A percentile compares a stretch with the other conserved stretches of the same genome.
Evolutionary conservation across 2,329 filamentous ascomycete genomes (phyloP).

Genomic region (Fusarium clavum): DNA sequence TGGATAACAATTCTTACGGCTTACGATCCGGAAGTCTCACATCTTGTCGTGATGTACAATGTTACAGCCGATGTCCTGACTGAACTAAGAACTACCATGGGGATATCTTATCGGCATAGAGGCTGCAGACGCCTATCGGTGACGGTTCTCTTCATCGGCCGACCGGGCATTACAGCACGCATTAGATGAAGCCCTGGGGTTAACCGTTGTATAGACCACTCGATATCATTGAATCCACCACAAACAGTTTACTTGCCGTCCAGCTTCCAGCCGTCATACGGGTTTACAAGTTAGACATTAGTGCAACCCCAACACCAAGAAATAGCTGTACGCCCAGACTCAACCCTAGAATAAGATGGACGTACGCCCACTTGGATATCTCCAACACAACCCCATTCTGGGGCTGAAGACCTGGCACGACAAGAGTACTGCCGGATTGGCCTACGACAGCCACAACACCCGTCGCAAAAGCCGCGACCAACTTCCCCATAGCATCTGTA

Average conservation of each 20-base stretch:
- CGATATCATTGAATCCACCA: too few species aligned
- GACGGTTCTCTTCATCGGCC: too few species aligned
- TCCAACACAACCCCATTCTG: slow-evolving; percentile 49
- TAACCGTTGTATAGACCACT: too few species aligned
- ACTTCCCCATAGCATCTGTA: slow-evolving; percentile 49
- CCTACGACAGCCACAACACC: slow-evolving; percentile 53
- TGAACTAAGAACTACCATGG: too few species aligned
- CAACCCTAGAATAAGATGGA: slow-evolving; percentile 48
- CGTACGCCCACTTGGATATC: slow-evolving; percentile 49
- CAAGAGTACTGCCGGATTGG: slow-evolving; percentile 45
- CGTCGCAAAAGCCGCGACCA: slow-evolving; percentile 52
- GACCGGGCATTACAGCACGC: too few species aligned
- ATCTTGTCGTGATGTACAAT: neutral
- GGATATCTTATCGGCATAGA: too few species aligned
- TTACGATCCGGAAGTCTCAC: neutral
- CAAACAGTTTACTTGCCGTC: too few species aligned
- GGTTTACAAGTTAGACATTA: slow-evolving; percentile 23
- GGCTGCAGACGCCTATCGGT: too few species aligned
- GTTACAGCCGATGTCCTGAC: too few species aligned
- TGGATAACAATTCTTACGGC: neutral
- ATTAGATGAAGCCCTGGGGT: too few species aligned
- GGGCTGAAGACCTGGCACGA: slow-evolving; percentile 47
- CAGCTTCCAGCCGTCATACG: neutral
- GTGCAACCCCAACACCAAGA: slow-evolving; percentile 32
- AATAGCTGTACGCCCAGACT: slow-evolving; percentile 49